A percentile compares a stretch with the other conserved stretches of the same genome.
These are phyloP conservation scores for Saprolegnia diclina DNA, from an alignment of 352 stramenopile genomes.

Conservation along the genomic window DNA sequence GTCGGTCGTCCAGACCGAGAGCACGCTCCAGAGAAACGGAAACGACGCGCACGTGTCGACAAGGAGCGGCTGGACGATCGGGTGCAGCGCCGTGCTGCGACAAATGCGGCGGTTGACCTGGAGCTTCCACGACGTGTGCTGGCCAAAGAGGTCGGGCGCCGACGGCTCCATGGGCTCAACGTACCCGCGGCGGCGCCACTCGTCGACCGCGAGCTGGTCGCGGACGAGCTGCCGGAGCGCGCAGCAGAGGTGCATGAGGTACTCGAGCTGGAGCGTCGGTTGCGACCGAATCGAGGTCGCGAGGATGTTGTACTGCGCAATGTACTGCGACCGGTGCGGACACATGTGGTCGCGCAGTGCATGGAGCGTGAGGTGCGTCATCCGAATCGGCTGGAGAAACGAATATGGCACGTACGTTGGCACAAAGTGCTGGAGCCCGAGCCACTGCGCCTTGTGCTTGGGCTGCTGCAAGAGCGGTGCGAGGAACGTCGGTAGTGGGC, in stretches of 20 bases:
- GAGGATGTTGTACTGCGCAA: constrained; percentile 5
- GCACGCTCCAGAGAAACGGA: constrained; percentile 6
- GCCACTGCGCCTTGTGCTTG: background rate
- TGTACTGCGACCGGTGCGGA: background rate
- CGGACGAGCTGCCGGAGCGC: constrained; percentile 5
- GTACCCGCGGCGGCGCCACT: constrained; percentile 10
- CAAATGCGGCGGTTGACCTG: constrained; percentile 8
- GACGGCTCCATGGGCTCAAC: background rate
- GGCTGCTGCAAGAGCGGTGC: background rate
- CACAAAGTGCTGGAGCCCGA: background rate
- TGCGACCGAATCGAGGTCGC: background rate
- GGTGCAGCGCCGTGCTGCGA: constrained; percentile 3
- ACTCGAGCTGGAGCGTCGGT: background rate
- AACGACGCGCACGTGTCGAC: constrained; percentile 15
- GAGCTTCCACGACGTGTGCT: background rate
- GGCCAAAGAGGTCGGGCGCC: background rate
- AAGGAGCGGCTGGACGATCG: constrained; percentile 12
- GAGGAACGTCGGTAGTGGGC: background rate
- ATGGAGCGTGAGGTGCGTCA: background rate
- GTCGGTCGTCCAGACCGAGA: constrained; percentile 9
- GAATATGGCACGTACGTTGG: background rate
- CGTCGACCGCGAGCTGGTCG: constrained; percentile 9
- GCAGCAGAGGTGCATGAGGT: constrained; percentile 3
- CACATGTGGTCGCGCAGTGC: background rate
- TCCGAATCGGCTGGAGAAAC: background rate